These are phyloP conservation scores for Acanthamoeba sp. DNA, from an alignment of 208 protist species.

Conservation along the genomic window DNA sequence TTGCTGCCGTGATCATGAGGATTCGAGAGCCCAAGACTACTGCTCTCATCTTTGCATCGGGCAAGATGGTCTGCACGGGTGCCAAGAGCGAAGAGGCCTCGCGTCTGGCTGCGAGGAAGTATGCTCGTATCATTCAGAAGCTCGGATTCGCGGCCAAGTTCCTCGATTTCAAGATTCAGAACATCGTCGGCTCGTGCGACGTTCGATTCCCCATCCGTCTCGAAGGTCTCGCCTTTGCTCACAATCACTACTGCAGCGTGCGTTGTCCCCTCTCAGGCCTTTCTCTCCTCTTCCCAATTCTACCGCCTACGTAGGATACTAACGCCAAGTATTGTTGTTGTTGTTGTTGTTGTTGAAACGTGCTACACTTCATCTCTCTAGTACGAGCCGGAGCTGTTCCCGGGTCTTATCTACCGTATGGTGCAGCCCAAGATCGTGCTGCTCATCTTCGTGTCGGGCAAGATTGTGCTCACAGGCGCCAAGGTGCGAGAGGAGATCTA, in stretches of 20 bases:
- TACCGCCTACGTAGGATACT: too few species aligned
- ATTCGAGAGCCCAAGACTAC: conserved; percentile 95
- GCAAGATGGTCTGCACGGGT: conserved; percentile 93
- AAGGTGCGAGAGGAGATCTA: conserved; percentile 89
- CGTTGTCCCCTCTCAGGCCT: background rate
- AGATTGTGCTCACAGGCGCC: conserved; percentile 95
- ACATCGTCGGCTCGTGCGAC: conserved; percentile 93
- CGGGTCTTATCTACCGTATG: conserved; percentile 94
- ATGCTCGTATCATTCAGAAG: conserved; percentile 93
- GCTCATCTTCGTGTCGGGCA: conserved; percentile 95
- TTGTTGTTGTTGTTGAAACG: too few species aligned
- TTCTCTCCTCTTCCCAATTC: background rate
- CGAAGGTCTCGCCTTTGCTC: conserved; percentile 84
- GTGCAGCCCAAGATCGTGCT: conserved; percentile 92
- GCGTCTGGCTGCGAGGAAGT: conserved; percentile 90
- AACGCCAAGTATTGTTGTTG: too few species aligned
- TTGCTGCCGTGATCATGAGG: conserved; percentile 93
- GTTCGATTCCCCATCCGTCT: conserved; percentile 92
- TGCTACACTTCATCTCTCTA: too few species aligned
- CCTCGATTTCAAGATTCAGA: conserved; percentile 94
- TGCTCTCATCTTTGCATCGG: conserved; percentile 93
- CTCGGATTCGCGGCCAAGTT: conserved; percentile 87
- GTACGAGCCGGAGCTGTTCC: conserved; percentile 79
- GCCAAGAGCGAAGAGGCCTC: conserved; percentile 90
- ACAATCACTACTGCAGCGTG: conserved; percentile 82